phyloP scores from a whole-genome alignment of 192 early-diverging fungal genomes.

The Coemansia reversa region DNA sequence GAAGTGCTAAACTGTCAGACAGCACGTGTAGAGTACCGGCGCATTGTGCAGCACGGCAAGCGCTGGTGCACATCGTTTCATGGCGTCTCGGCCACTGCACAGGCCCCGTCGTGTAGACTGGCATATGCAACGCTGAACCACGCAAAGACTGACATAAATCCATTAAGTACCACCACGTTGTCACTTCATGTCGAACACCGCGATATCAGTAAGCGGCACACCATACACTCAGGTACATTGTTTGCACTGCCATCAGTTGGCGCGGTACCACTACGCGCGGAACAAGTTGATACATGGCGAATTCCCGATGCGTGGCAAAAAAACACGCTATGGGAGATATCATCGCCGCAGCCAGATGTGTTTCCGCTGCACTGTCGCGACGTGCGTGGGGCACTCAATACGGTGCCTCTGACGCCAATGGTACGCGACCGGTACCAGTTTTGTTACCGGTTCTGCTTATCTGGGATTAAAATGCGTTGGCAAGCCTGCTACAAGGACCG shows the following conservation, averaged over 20 bases:
- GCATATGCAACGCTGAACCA: not conserved
- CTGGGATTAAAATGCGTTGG: constrained; percentile 49
- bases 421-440: constrained; percentile 49
- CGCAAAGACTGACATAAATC: not conserved
- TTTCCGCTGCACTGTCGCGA: constrained; percentile 53
- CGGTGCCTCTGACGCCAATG: constrained; percentile 44
- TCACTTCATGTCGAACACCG: not conserved
- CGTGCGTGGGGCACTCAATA: constrained; percentile 40
- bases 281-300: not conserved
- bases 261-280: not conserved
- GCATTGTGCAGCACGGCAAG: constrained; percentile 18
- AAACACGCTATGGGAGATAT: constrained; percentile 48
- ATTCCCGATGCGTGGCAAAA: constrained; percentile 15
- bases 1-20: constrained; percentile 31
- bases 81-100: not conserved
- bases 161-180: not conserved
- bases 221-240: not conserved
- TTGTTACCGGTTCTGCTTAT: constrained; percentile 49
- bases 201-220: too few species aligned
- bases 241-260: constrained; percentile 2
- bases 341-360: constrained; percentile 32
- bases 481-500: constrained; percentile 11
- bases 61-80: constrained; percentile 46
- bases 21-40: constrained; percentile 26
- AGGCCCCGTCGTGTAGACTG: not conserved